Conservation (phyloP, 495 filamentous ascomycete genomes). For the Pseudoneurospora amorphoporcata region DNA sequence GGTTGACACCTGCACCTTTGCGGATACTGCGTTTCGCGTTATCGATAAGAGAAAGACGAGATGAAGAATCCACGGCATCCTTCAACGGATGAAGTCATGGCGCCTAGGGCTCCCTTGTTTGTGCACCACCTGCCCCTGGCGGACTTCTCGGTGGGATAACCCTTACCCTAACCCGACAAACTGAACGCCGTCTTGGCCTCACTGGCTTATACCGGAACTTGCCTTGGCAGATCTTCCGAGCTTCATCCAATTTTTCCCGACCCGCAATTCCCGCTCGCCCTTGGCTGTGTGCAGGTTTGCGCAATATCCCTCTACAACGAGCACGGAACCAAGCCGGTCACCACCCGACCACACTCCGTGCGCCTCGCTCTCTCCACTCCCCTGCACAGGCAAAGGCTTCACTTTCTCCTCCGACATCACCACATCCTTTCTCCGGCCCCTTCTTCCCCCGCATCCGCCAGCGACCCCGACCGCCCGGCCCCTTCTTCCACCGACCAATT, state of each 20-base stretch:
- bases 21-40: not conserved
- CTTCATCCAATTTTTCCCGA: conserved; percentile 22
- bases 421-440: conserved; percentile 7
- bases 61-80: not conserved
- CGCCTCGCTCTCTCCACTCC: not conserved
- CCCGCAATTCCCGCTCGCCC: conserved; percentile 2
- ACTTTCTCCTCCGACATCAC: not conserved
- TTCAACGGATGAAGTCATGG: not conserved
- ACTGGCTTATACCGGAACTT: not conserved
- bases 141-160: not conserved
- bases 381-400: not conserved
- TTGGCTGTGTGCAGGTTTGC: conserved; percentile 9
- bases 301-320: conserved; percentile 15
- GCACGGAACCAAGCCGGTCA: not conserved
- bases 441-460: conserved; percentile 4
- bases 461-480: conserved; percentile 1
- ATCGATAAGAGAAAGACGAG: not conserved
- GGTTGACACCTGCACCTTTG: not conserved
- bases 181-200: not conserved
- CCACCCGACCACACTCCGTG: not conserved
- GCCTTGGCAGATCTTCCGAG: conserved; percentile 30
- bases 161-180: not conserved
- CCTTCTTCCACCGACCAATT: not conserved
- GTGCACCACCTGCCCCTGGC: not conserved
- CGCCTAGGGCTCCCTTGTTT: not conserved